A percentile compares a stretch with the other conserved stretches of the same genome.
Conservation (phyloP, 1,284 basidiomycete species). For the Tetrapyrgos nigripes region DNA sequence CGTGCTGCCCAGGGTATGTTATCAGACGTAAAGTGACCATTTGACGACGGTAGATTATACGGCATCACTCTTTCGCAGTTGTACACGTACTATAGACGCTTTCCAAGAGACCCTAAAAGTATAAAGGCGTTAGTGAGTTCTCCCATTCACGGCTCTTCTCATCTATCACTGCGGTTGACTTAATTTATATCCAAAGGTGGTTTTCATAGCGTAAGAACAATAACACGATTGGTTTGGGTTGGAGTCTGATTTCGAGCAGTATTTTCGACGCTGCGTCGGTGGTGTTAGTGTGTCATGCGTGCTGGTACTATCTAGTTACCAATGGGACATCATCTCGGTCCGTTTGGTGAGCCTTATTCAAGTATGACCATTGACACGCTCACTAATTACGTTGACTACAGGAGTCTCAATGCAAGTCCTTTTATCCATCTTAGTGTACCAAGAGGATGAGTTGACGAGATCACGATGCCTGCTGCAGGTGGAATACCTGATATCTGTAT, state of each 20-base stretch:
- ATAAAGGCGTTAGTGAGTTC: conserved; percentile 36
- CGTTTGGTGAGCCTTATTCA: conserved; percentile 28
- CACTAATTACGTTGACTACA: conserved; percentile 11
- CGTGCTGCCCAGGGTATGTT: neutral
- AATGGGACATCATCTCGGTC: conserved; percentile 24
- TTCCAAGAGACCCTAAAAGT: conserved; percentile 30
- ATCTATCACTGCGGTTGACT: neutral
- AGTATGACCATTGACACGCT: neutral
- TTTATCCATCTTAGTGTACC: too few species aligned
- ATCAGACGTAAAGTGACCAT: neutral
- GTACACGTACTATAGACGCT: conserved; percentile 38
- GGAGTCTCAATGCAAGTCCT: conserved; percentile 36
- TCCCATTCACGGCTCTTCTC: neutral
- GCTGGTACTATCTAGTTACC: conserved; percentile 38
- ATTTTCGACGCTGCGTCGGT: conserved; percentile 35
- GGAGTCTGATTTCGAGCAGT: conserved; percentile 14
- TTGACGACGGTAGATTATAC: conserved; percentile 27
- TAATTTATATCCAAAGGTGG: conserved; percentile 24
- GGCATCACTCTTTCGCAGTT: conserved; percentile 37
- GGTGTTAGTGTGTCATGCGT: conserved; percentile 35
- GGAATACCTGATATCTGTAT: conserved; percentile 35
- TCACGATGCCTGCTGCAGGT: conserved; percentile 17
- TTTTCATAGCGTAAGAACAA: conserved; percentile 28
- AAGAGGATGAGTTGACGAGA: neutral
- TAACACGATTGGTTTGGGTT: neutral